phyloP scores from a whole-genome alignment of 495 filamentous ascomycete species.

The Penicillium steckii region DNA sequence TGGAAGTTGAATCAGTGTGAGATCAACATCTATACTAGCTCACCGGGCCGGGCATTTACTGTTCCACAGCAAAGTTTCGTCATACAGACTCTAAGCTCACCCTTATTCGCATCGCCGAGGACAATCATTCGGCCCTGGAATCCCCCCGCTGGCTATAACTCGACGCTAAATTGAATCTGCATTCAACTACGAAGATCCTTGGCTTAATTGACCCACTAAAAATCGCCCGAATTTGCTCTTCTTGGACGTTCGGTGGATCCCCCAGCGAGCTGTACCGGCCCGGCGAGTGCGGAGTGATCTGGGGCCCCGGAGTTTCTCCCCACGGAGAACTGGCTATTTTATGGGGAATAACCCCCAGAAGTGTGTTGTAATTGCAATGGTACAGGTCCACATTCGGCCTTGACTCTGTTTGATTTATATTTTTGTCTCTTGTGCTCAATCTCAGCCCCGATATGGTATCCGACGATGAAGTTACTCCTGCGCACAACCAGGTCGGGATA shows the following conservation, averaged over 20 bases:
- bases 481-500: background rate
- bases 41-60: constrained; percentile 1
- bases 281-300: constrained; percentile 5
- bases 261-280: constrained; percentile 3
- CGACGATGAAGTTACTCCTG: constrained; percentile 4
- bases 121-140: background rate
- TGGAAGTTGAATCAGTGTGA: no score
- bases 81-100: background rate
- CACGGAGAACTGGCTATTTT: background rate
- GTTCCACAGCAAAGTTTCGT: background rate
- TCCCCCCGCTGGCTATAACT: background rate
- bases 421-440: background rate
- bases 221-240: constrained; percentile 8
- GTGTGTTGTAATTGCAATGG: background rate
- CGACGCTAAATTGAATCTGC: background rate
- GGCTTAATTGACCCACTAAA: background rate
- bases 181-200: background rate
- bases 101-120: background rate
- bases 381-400: background rate
- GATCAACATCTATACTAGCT: background rate
- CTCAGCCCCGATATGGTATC: constrained; percentile 5
- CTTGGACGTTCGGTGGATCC: constrained; percentile 4
- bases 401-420: background rate
- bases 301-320: constrained; percentile 1
- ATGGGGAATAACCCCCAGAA: background rate